Evolutionary conservation across 1,139 yeast species (phyloP), one percentile per base, ranked within the genome.

Genomic region (Yamadazyma dushanensis): DNA sequence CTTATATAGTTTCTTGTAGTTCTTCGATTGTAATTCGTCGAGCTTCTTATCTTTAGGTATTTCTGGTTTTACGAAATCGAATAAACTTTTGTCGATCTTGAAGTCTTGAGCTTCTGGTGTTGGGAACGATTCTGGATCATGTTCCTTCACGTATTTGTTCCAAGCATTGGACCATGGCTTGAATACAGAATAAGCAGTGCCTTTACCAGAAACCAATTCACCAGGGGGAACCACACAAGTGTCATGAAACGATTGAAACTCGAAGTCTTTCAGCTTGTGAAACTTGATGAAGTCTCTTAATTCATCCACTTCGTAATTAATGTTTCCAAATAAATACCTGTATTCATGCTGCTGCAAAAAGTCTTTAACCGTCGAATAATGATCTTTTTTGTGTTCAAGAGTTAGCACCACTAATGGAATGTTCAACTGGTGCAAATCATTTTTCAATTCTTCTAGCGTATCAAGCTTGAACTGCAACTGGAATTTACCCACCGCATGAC

Each of bases 21-120:
- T 24, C 13, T 36, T 13, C 15, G 21, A 8, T 31, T 48, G 46
- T 5, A 29, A 28, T 2, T 17, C 16, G 13, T 30, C 20, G 8
- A 48, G 39, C 3, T 27, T 17, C 26, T 43, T 40, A 19, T 45
- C 47, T 7, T 37, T 18, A 2, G 51, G 53, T 4, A 39, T 30
- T 6, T 26, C 15, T 2, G 47, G 45, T 6, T 26, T 7, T 6
- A 29, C 18, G 3, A 16, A 23, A 6, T 34, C 28, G 14, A 38
- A 38, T 4, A 26, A 8, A 7, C 15, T 4, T 0, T 90, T 95
- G 46, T 84, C 80, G 2, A 85, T 75, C 57, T 86, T 84, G 15
- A 92, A 83, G 34, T 53, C 49, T 17, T 40, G 31, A 4, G 34
- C 34, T 9, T 41, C 46, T 5, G 56, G 57, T 8, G 19, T 21